Percentiles rank a stretch among this genome's conserved stretches.
phyloP scores from a whole-genome alignment of 371 early-diverging fungal species.

The Zancudomyces culisetae region DNA sequence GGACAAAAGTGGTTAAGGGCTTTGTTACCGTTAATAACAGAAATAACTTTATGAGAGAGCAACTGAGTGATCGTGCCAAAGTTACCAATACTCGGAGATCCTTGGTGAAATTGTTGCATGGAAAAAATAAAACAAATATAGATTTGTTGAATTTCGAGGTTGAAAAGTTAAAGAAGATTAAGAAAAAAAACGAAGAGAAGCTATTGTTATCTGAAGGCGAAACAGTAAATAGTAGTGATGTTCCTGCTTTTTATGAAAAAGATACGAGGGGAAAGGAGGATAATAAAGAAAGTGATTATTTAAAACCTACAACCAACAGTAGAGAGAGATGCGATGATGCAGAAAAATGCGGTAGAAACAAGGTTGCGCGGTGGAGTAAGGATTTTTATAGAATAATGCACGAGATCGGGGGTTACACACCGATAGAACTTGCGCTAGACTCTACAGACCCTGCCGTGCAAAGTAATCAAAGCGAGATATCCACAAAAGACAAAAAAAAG shows the following conservation, averaged over 20 bases:
- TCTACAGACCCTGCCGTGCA: too few species aligned
- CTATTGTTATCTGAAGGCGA: neutral
- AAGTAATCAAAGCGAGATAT: too few species aligned
- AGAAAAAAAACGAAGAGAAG: neutral
- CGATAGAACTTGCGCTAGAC: too few species aligned
- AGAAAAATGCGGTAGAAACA: neutral
- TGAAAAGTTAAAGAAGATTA: neutral
- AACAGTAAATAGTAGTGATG: neutral
- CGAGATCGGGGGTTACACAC: neutral
- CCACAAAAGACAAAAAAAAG: neutral
- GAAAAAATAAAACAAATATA: neutral
- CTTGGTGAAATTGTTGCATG: neutral
- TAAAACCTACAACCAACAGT: neutral
- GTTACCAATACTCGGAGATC: neutral
- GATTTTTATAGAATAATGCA: neutral
- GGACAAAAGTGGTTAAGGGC: neutral
- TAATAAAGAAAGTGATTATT: neutral
- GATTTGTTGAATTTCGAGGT: neutral
- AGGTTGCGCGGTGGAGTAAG: neutral
- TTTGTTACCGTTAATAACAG: too few species aligned
- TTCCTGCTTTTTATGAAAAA: neutral
- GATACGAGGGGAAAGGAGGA: neutral
- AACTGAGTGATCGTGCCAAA: neutral
- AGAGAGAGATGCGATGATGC: neutral
- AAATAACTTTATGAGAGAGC: neutral